phyloP scores from a whole-genome alignment of 169 alveolate genomes.

The Cryptosporidium xiaoi region DNA sequence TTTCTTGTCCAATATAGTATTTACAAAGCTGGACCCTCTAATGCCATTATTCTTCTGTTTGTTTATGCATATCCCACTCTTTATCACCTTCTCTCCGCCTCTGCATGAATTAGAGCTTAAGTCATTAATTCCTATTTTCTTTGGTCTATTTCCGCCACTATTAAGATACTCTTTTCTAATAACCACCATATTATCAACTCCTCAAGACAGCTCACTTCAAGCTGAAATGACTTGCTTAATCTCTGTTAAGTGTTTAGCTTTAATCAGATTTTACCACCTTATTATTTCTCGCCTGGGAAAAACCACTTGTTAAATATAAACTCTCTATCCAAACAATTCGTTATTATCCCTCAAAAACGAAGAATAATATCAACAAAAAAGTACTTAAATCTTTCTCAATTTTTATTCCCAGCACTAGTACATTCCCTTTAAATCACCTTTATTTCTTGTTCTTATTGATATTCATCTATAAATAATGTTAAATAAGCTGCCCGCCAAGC shows the following conservation, averaged over 20 bases:
- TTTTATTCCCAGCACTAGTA: too few species aligned
- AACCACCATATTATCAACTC: constrained; percentile 18
- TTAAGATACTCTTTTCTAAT: constrained; percentile 46
- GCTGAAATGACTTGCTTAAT: too few species aligned
- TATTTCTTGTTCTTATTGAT: background rate
- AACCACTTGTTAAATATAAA: too few species aligned
- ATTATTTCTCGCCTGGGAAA: too few species aligned
- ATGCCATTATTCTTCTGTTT: constrained; percentile 1
- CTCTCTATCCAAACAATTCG: too few species aligned
- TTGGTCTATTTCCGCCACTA: constrained; percentile 41
- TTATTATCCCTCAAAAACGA: too few species aligned
- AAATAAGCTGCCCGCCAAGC: background rate
- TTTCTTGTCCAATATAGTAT: constrained; percentile 89
- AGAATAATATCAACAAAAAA: too few species aligned
- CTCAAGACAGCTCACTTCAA: too few species aligned
- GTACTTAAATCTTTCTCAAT: too few species aligned
- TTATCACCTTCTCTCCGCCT: constrained; percentile 17
- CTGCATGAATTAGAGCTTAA: background rate
- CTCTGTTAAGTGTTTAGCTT: too few species aligned
- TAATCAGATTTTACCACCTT: too few species aligned
- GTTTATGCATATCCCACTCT: background rate
- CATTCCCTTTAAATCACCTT: too few species aligned
- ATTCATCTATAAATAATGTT: background rate
- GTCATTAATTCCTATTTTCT: background rate
- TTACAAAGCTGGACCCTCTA: constrained; percentile 72